A percentile compares a stretch with the other conserved stretches of the same genome.
Evolutionary conservation across 2,329 filamentous ascomycete genomes (phyloP).

Genomic region (Aspergillus caelatus): DNA sequence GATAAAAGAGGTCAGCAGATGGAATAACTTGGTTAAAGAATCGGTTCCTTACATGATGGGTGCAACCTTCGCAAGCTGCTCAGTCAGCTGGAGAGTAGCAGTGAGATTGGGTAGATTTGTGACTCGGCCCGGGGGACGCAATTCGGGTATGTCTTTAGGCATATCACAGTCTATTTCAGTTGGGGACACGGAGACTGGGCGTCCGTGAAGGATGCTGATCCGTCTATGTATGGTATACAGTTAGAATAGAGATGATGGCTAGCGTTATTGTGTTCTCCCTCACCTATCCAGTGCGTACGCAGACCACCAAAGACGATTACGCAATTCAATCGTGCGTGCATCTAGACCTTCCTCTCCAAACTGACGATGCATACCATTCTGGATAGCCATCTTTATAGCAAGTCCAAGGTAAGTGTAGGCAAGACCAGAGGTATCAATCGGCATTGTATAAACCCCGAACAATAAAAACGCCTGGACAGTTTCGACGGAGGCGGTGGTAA

Average conservation of each 20-base stretch:
- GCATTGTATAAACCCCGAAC: slow-evolving; percentile 39
- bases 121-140: slow-evolving; percentile 37
- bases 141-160: slow-evolving; percentile 45
- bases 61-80: slow-evolving; percentile 31
- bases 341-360: slow-evolving; percentile 28
- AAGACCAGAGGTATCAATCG: slow-evolving; percentile 55
- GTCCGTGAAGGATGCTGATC: slow-evolving; percentile 55
- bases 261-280: not conserved
- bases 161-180: slow-evolving; percentile 54
- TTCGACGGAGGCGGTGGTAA: slow-evolving; percentile 55
- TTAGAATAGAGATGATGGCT: not conserved
- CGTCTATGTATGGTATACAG: slow-evolving; percentile 35
- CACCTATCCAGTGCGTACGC: slow-evolving; percentile 56
- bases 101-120: slow-evolving; percentile 45
- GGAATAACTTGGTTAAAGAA: not conserved
- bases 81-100: slow-evolving; percentile 44
- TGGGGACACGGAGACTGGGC: slow-evolving; percentile 52
- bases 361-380: slow-evolving; percentile 59
- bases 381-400: slow-evolving; percentile 56
- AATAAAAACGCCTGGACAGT: slow-evolving; percentile 55
- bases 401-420: slow-evolving; percentile 57
- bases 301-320: slow-evolving; percentile 59
- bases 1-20: not conserved
- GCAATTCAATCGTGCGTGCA: slow-evolving; percentile 48
- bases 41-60: slow-evolving; percentile 27